phyloP scores from a whole-genome alignment of 805 yeast genomes.

The Metschnikowia continentalis region DNA sequence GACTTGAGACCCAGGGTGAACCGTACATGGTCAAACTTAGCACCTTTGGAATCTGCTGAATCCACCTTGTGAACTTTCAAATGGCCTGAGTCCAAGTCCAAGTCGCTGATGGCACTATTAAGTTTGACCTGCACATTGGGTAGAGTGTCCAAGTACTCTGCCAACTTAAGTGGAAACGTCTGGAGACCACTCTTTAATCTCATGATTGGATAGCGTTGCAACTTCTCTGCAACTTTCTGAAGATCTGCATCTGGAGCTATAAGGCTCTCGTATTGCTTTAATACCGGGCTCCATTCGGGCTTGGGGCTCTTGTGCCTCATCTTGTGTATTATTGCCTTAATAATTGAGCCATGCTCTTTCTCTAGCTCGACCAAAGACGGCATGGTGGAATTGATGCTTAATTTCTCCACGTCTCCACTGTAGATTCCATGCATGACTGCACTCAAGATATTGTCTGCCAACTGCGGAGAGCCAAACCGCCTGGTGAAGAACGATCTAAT shows the following conservation, averaged over 20 bases:
- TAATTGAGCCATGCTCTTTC: slow-evolving; percentile 52
- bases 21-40: slow-evolving; percentile 51
- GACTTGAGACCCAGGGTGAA: slow-evolving; percentile 50
- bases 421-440: slow-evolving; percentile 88
- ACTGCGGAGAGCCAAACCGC: slow-evolving; percentile 55
- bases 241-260: slow-evolving; percentile 42
- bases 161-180: slow-evolving; percentile 44
- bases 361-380: slow-evolving; percentile 57
- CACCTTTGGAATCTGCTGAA: not conserved
- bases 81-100: slow-evolving; percentile 19
- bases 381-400: slow-evolving; percentile 64
- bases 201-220: slow-evolving; percentile 60
- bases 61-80: slow-evolving; percentile 1
- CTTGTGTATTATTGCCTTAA: slow-evolving; percentile 42
- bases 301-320: slow-evolving; percentile 12
- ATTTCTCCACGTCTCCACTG: slow-evolving; percentile 60
- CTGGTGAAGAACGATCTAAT: slow-evolving; percentile 63
- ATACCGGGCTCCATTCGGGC: slow-evolving; percentile 9
- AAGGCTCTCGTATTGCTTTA: slow-evolving; percentile 35
- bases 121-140: slow-evolving; percentile 41
- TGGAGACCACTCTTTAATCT: slow-evolving; percentile 55
- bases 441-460: slow-evolving; percentile 60
- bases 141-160: slow-evolving; percentile 30
- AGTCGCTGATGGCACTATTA: slow-evolving; percentile 20
- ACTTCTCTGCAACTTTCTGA: slow-evolving; percentile 25